Evolutionary conservation across 495 filamentous ascomycete genomes (phyloP), one percentile per base, ranked within the genome.

Genomic region (Pseudoneurospora amorphoporcata): DNA sequence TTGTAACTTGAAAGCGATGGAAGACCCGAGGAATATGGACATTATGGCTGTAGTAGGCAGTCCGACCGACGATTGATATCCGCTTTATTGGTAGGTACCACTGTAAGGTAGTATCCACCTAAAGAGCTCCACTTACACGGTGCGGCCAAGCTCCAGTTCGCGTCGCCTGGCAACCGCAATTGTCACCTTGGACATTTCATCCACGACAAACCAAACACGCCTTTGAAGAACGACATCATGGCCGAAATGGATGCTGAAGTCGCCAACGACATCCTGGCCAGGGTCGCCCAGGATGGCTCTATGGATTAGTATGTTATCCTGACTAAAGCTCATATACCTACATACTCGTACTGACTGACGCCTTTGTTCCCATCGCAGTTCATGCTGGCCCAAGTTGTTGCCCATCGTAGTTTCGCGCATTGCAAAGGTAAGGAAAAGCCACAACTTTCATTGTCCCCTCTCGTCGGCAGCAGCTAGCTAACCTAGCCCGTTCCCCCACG

Each of bases 251-350:
- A 84, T 9, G 80, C 81, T n/a, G 84, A 84, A 23, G 77, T 72
- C 82, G 88, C 89, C 74, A 90, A 93, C 77, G 87, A 87, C 78
- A 82, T 91, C 74, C 83, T 95, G 65, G 83, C 85, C 75, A 81
- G 78, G 74, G 86, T 88, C 80, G 90, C 91, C 75, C 83, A 86
- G 74, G 90, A 91, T 80, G 89, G 89, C 53, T 81, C 84, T 35
- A 88, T 95, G 80, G 88, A 92, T 74, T 85, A 87, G 92, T 94
- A 87, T 81, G 85, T 71, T 39, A 69, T 68, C 68, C 68, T 71
- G 37, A 69, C 68, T 37, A 17, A 65, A 71, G 41, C 35, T 35
- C 39, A 16, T 3, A 19, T 14, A 5, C 35, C 35, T 37, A 3
- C 32, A 58, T 72, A 42, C 75, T 76, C n/a, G 75, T 70, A 17